Conservation (phyloP, 371 early-diverging fungal species). For the Capillidium heterosporum region DNA sequence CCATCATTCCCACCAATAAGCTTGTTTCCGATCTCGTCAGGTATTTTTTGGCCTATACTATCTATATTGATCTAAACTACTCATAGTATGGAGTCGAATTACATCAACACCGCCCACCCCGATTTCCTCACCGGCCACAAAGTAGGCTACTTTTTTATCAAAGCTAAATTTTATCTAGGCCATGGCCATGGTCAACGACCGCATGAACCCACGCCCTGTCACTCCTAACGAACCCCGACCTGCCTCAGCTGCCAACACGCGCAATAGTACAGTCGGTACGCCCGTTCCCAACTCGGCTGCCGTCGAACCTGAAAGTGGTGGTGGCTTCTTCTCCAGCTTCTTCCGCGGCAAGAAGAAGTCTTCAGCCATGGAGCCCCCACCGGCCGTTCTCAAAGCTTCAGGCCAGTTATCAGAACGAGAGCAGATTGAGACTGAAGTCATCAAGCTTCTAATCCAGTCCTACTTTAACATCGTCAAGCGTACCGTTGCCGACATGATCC, state of each 20-base stretch:
- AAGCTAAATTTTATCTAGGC: slow-evolving; percentile 20
- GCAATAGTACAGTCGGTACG: slow-evolving; percentile 13
- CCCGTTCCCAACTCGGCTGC: slow-evolving; percentile 8
- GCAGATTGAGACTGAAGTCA: slow-evolving; percentile 92
- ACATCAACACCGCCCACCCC: slow-evolving; percentile 97
- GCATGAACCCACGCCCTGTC: slow-evolving; percentile 29
- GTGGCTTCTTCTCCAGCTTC: slow-evolving; percentile 92
- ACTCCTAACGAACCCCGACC: not conserved
- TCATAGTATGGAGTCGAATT: slow-evolving; percentile 73
- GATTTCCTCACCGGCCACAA: slow-evolving; percentile 94
- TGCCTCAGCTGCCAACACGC: slow-evolving; percentile 8
- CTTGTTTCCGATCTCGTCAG: slow-evolving; percentile 76
- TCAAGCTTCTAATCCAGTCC: slow-evolving; percentile 88
- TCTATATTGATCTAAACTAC: not conserved
- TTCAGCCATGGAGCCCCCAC: slow-evolving; percentile 76
- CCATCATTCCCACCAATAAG: slow-evolving; percentile 78
- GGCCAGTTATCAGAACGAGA: slow-evolving; percentile 92
- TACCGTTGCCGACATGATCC: slow-evolving; percentile 93
- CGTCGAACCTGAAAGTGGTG: slow-evolving; percentile 11
- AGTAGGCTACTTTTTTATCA: not conserved
- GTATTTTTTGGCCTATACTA: slow-evolving; percentile 18
- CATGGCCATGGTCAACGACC: slow-evolving; percentile 79
- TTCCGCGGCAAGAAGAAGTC: slow-evolving; percentile 59
- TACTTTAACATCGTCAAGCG: slow-evolving; percentile 97
- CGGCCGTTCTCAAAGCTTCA: slow-evolving; percentile 81